These are phyloP conservation scores for Ogataea pilisensis DNA, from an alignment of 805 yeast genomes.

Conservation along the genomic window DNA sequence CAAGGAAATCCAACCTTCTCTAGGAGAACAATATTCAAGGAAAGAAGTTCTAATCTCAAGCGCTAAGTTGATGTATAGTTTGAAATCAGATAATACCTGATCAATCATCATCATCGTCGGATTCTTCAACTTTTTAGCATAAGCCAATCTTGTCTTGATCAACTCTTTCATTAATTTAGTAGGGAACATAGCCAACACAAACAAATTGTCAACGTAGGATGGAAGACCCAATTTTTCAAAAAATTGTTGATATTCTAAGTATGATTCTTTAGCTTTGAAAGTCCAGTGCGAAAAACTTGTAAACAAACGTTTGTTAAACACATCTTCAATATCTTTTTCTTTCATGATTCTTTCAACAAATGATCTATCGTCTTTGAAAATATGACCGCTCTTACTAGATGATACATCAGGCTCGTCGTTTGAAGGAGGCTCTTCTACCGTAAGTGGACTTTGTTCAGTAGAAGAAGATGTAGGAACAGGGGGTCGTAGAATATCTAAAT, in stretches of 20 bases:
- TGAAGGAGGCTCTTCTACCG: constrained; percentile 1
- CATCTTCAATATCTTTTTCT: constrained; percentile 68
- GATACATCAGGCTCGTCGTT: constrained; percentile 6
- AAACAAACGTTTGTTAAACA: constrained; percentile 68
- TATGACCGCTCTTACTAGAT: constrained; percentile 18
- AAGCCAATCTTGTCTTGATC: constrained; percentile 65
- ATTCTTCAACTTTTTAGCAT: constrained; percentile 72
- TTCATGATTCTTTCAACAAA: constrained; percentile 82
- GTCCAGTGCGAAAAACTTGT: constrained; percentile 75
- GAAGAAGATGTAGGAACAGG: constrained; percentile 16
- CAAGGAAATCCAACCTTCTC: constrained; percentile 63
- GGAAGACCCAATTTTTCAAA: constrained; percentile 73
- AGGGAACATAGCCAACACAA: constrained; percentile 70
- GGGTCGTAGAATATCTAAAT: constrained; percentile 53
- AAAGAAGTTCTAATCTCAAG: constrained; percentile 68
- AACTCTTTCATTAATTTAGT: constrained; percentile 74
- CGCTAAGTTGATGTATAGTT: constrained; percentile 70
- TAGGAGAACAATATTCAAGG: constrained; percentile 53
- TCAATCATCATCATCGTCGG: constrained; percentile 97
- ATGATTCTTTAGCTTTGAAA: constrained; percentile 71
- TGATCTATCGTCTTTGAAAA: constrained; percentile 60
- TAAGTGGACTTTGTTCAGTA: not conserved
- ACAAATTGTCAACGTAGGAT: constrained; percentile 60
- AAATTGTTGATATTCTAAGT: constrained; percentile 53
- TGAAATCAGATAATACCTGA: constrained; percentile 84